Evolutionary conservation across 2,329 filamentous ascomycete species (phyloP).

Genomic region (Trichoderma breve): DNA sequence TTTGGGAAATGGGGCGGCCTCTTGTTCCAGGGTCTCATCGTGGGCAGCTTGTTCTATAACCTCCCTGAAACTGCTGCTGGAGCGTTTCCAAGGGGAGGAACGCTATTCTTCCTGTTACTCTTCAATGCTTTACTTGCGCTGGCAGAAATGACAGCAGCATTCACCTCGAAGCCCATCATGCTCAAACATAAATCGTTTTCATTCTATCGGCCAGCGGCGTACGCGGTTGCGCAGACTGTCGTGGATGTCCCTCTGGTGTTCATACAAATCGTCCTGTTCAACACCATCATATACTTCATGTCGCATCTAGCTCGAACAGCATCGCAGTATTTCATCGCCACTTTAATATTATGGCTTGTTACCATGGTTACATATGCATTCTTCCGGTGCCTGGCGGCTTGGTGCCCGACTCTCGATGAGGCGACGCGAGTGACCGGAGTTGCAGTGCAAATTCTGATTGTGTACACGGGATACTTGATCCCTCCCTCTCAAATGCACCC

Average conservation of each 20-base stretch:
- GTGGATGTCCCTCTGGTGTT: conserved; percentile 62
- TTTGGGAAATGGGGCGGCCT: conserved; percentile 81
- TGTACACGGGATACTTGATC: conserved; percentile 67
- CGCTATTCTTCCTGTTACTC: conserved; percentile 52
- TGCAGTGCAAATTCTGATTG: conserved; percentile 60
- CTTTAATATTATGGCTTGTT: conserved; percentile 58
- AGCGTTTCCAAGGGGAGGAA: conserved; percentile 57
- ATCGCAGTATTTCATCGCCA: conserved; percentile 65
- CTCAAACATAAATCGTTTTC: conserved; percentile 70
- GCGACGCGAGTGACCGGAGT: conserved; percentile 59
- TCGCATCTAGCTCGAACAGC: conserved; percentile 64
- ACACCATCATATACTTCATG: conserved; percentile 75
- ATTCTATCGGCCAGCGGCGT: conserved; percentile 61
- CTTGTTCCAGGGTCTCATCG: conserved; percentile 69
- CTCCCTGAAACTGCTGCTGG: conserved; percentile 57
- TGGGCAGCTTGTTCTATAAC: conserved; percentile 77
- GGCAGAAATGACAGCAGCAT: conserved; percentile 67
- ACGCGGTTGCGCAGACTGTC: conserved; percentile 56
- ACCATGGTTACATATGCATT: conserved; percentile 58
- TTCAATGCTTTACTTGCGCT: conserved; percentile 66
- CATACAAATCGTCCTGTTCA: conserved; percentile 64
- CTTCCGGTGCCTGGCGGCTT: conserved; percentile 58
- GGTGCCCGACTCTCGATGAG: conserved; percentile 60
- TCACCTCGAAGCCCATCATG: conserved; percentile 62
- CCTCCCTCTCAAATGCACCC: conserved; percentile 54